Evolutionary conservation across 768 basidiomycete genomes (phyloP).

Genomic region (Phylloporus sp.): DNA sequence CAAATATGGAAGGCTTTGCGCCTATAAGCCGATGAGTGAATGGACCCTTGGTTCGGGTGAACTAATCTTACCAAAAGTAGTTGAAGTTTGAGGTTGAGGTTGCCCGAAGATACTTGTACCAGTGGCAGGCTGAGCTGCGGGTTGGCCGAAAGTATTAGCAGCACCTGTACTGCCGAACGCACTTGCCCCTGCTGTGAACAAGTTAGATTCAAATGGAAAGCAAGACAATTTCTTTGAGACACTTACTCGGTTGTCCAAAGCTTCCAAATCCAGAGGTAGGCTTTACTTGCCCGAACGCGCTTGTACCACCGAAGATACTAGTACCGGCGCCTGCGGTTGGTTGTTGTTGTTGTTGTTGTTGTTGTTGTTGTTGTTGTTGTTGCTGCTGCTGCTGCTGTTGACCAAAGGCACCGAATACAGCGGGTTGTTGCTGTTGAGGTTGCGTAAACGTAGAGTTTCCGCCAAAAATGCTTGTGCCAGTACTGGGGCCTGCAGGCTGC

Average conservation of each 20-base stretch:
- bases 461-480: conserved; percentile 41
- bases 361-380: background rate
- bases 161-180: conserved; percentile 22
- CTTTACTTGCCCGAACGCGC: conserved; percentile 29
- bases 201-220: conserved; percentile 7
- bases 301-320: conserved; percentile 32
- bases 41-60: conserved; percentile 1
- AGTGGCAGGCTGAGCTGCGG: conserved; percentile 20
- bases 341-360: conserved; percentile 30
- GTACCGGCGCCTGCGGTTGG: conserved; percentile 33
- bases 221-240: background rate
- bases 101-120: conserved; percentile 34
- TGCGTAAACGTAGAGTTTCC: conserved; percentile 38
- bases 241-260: conserved; percentile 26
- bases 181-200: conserved; percentile 12
- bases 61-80: conserved; percentile 41
- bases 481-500: conserved; percentile 30
- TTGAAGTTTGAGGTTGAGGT: conserved; percentile 31
- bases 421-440: conserved; percentile 29
- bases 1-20: conserved; percentile 47
- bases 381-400: conserved; percentile 26
- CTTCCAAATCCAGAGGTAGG: conserved; percentile 29
- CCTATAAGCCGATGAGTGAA: conserved; percentile 20
- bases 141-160: conserved; percentile 25
- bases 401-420: conserved; percentile 50